A percentile compares a stretch with the other conserved stretches of the same genome.
Evolutionary conservation across 2,329 filamentous ascomycete species (phyloP).

Genomic region (Juglanconis oblonga): DNA sequence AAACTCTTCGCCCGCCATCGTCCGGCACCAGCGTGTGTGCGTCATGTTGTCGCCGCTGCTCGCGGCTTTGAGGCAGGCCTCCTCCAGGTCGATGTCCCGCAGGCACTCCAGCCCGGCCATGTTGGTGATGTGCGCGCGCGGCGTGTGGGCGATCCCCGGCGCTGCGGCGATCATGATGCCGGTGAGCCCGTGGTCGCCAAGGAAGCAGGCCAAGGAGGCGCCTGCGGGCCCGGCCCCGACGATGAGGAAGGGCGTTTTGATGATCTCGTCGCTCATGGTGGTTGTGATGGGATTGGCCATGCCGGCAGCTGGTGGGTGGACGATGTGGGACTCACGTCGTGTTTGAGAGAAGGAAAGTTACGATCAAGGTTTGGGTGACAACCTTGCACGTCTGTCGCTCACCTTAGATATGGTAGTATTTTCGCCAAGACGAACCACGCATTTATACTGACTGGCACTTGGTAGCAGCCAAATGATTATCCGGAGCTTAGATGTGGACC

Average conservation of each 20-base stretch:
- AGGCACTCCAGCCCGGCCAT: slow-evolving; percentile 55
- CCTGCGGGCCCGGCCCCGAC: slow-evolving; percentile 47
- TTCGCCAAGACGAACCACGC: too few relatives aligned
- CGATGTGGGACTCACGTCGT: background rate
- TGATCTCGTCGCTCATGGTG: slow-evolving; percentile 7
- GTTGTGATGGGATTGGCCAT: background rate
- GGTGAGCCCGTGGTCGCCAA: slow-evolving; percentile 38
- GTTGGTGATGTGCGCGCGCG: slow-evolving; percentile 60
- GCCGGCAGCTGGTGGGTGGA: background rate
- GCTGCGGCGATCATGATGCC: slow-evolving; percentile 52
- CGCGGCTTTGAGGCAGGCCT: slow-evolving; percentile 34
- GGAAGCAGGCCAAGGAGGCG: slow-evolving; percentile 51
- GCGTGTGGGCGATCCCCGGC: slow-evolving; percentile 51
- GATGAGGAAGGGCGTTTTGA: slow-evolving; percentile 22
- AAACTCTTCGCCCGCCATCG: slow-evolving; percentile 51
- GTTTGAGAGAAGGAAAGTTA: background rate
- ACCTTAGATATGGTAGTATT: too few relatives aligned
- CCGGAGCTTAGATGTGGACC: background rate
- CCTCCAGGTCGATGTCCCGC: slow-evolving; percentile 48
- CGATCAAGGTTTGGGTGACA: too few relatives aligned
- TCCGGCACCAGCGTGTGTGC: slow-evolving; percentile 51
- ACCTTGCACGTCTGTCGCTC: too few relatives aligned
- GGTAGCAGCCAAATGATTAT: background rate
- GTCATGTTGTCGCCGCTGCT: slow-evolving; percentile 39
- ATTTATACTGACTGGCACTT: background rate